Base-by-base conservation (phyloP, 106 monocot species). In the Phalaenopsis equestris region DNA sequence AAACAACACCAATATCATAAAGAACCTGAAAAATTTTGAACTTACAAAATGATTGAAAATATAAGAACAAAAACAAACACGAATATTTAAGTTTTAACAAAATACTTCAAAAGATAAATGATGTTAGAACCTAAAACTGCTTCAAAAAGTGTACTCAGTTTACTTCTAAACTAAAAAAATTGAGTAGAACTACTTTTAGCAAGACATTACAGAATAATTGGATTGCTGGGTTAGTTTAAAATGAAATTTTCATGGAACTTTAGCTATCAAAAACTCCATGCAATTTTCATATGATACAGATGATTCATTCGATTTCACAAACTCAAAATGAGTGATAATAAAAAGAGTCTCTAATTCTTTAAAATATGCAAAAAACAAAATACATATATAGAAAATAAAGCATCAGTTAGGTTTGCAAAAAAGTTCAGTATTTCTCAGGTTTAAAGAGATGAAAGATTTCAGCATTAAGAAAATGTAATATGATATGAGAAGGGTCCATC, bases 1-100 rank as follows among this genome's bases (percentile, higher is more conserved):
- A 94, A 81, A 97, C 97, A 80, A 92, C 82, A 80, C 94, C 94
- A 79, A 97, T 90, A 82, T 97, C 94, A 85, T 94, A 94, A 19
- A 97, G 89, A 41, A 97, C 97, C 97, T 97, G 87, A 79, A 61
- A 83, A 46, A 56, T 18, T 52, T 56, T 5, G 23, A 68, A 42
- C 30, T 74, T 47, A 49, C n/a, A n/a, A 42, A 48, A 5, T 55
- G 41, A 52, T 36, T 45, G 9, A 55, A 83, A 75, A 68, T 11
- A 73, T 8, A 55, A 58, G 23, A 52, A 46, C 7, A 74, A 42
- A 74, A 17, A 41, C 2, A 74, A 6, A 45, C 21, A 65, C 8
- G 23, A 65, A 24, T 23, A 10, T 65, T 23, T 8, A 64, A 64
- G 57, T 57, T 16, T 57, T 57, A 57, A 6, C 57, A 57, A 17